Conservation (phyloP, 2,329 filamentous ascomycete species). For the Coniochaeta pulveracea region DNA sequence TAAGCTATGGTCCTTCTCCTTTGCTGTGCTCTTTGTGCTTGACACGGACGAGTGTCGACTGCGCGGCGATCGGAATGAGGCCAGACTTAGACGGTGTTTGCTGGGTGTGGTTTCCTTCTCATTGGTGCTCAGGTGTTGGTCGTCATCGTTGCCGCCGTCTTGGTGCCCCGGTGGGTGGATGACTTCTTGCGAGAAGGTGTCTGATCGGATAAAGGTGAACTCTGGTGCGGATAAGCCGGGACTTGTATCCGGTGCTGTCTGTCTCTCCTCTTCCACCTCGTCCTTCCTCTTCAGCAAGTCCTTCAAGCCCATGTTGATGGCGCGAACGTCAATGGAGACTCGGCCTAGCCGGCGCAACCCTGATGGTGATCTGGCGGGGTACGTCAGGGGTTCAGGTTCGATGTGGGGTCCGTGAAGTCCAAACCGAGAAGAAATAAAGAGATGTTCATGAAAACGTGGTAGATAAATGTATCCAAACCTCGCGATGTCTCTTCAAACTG, state of each 20-base stretch:
- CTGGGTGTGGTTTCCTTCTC: conserved; percentile 5
- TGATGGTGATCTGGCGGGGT: background rate
- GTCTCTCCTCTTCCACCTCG: conserved; percentile 23
- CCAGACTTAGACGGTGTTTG: conserved; percentile 18
- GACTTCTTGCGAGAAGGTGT: conserved; percentile 68
- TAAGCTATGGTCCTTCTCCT: conserved; percentile 14
- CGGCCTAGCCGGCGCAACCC: background rate
- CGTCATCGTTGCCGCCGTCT: conserved; percentile 8
- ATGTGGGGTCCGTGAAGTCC: too few relatives aligned
- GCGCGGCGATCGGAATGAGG: conserved; percentile 22
- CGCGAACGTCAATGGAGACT: background rate
- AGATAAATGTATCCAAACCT: too few relatives aligned
- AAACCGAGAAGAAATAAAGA: too few relatives aligned
- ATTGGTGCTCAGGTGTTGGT: conserved; percentile 13
- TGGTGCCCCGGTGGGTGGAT: conserved; percentile 53
- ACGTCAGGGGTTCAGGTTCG: conserved; percentile 2
- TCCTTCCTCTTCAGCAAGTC: conserved; percentile 45
- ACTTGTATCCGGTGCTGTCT: conserved; percentile 24
- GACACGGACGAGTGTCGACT: conserved; percentile 37
- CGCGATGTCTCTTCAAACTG: too few relatives aligned
- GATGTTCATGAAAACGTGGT: too few relatives aligned
- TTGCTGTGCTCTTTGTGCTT: conserved; percentile 24
- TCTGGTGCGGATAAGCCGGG: conserved; percentile 39
- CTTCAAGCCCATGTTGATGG: conserved; percentile 33
- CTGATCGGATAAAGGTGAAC: conserved; percentile 76